Evolutionary conservation across 345 rosid genomes (phyloP).

Genomic region (Gossypium sturtianum): DNA sequence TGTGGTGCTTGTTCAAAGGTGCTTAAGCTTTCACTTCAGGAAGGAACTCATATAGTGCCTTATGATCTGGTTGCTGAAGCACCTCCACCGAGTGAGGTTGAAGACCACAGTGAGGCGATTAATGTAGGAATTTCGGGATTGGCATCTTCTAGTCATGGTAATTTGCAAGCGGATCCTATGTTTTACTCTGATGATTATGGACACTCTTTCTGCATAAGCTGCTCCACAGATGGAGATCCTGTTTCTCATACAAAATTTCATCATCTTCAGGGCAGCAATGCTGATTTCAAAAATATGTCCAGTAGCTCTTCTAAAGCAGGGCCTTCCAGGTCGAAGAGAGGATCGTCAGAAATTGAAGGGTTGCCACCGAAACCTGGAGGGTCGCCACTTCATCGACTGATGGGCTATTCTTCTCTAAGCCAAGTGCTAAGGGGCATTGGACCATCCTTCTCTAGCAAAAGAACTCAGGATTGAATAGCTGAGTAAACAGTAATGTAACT

Average conservation of each 20-base stretch:
- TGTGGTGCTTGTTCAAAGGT: slow-evolving; percentile 69
- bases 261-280: slow-evolving; percentile 8
- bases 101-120: slow-evolving; percentile 17
- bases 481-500: neutral
- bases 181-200: slow-evolving; percentile 39
- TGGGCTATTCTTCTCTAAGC: slow-evolving; percentile 81
- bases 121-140: slow-evolving; percentile 14
- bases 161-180: slow-evolving; percentile 18
- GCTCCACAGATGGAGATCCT: slow-evolving; percentile 27
- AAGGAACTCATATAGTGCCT: slow-evolving; percentile 52
- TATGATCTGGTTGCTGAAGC: slow-evolving; percentile 21
- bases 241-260: slow-evolving; percentile 18
- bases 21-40: slow-evolving; percentile 59
- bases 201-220: slow-evolving; percentile 20
- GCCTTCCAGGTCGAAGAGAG: slow-evolving; percentile 28
- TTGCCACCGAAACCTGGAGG: slow-evolving; percentile 29
- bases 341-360: slow-evolving; percentile 38
- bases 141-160: slow-evolving; percentile 15
- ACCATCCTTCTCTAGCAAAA: slow-evolving; percentile 10
- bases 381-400: slow-evolving; percentile 72
- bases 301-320: slow-evolving; percentile 14
- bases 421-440: slow-evolving; percentile 37
- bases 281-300: slow-evolving; percentile 17
- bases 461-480: slow-evolving; percentile 3
- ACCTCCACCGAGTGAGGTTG: slow-evolving; percentile 36